phyloP scores from a whole-genome alignment of 495 filamentous ascomycete genomes.

The Penicillium psychrofluorescens region DNA sequence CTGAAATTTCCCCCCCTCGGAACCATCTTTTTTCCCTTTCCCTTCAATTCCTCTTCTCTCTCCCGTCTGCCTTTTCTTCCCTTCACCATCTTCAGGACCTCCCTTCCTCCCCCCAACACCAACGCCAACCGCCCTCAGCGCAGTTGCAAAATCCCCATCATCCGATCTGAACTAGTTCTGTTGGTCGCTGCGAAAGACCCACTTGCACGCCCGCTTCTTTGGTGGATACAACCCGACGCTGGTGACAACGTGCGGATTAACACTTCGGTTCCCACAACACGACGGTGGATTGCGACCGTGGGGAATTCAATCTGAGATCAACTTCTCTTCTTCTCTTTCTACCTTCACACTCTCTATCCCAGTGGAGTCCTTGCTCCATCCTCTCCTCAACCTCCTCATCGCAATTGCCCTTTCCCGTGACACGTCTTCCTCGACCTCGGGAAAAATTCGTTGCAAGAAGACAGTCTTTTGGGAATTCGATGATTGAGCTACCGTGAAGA shows the following conservation, averaged over 20 bases:
- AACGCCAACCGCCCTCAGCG: no score
- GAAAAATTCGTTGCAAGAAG: conserved; percentile 9
- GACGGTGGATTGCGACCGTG: conserved; percentile 37
- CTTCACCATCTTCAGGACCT: background rate
- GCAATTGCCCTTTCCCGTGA: conserved; percentile 14
- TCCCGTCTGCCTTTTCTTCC: conserved; percentile 10
- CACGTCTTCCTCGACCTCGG: conserved; percentile 9
- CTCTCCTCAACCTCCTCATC: conserved; percentile 3
- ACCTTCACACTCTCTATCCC: conserved; percentile 11
- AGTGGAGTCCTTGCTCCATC: conserved; percentile 10
- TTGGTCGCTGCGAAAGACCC: conserved; percentile 35
- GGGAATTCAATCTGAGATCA: conserved; percentile 35
- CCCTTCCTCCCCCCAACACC: background rate
- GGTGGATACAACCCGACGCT: conserved; percentile 39
- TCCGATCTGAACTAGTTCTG: conserved; percentile 28
- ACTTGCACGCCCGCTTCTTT: conserved; percentile 38
- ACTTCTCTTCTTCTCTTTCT: conserved; percentile 27
- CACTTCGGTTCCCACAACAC: conserved; percentile 34
- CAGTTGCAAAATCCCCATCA: no score
- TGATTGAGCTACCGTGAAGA: conserved; percentile 42
- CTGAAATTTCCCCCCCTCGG: background rate
- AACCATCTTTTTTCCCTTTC: conserved; percentile 16
- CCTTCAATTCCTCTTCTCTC: conserved; percentile 11
- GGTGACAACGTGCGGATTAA: conserved; percentile 43
- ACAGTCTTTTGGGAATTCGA: conserved; percentile 24